Evolutionary conservation across 2,329 filamentous ascomycete genomes (phyloP).

Genomic region (Penicillium corylophilum): DNA sequence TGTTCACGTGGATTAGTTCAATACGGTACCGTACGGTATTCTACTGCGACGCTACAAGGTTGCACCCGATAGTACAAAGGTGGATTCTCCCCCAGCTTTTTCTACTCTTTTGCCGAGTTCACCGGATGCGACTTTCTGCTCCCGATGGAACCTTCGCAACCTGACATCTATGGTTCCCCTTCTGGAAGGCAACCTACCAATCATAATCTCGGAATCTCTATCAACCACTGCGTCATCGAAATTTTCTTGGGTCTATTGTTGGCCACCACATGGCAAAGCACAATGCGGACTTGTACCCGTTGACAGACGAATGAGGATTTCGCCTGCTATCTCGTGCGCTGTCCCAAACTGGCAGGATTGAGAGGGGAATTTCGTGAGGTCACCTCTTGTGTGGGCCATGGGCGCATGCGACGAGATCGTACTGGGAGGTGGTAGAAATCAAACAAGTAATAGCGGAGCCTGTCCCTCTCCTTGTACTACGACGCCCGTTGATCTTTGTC

Average conservation of each 20-base stretch:
- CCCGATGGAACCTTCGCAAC: slow-evolving; percentile 21
- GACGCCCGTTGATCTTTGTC: slow-evolving; percentile 19
- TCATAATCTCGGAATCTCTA: slow-evolving; percentile 2
- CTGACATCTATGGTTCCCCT: background rate
- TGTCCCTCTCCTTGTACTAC: slow-evolving; percentile 11
- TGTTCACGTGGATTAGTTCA: slow-evolving; percentile 8
- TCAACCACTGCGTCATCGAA: slow-evolving; percentile 6
- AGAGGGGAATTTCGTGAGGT: background rate
- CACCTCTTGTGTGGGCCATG: background rate
- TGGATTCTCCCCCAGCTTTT: slow-evolving; percentile 15
- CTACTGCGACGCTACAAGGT: slow-evolving; percentile 24
- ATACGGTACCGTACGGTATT: slow-evolving; percentile 9
- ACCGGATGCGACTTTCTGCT: slow-evolving; percentile 30
- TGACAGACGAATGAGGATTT: slow-evolving; percentile 9
- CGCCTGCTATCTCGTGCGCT: background rate
- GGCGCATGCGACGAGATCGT: slow-evolving; percentile 16
- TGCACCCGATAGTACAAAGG: slow-evolving; percentile 12
- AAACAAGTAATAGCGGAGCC: slow-evolving; percentile 2
- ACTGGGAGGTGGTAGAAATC: slow-evolving; percentile 6
- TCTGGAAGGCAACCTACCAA: slow-evolving; percentile 7
- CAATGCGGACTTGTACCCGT: slow-evolving; percentile 1
- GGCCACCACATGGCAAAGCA: slow-evolving; percentile 12
- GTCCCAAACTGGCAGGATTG: background rate
- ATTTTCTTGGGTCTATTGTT: slow-evolving; percentile 7
- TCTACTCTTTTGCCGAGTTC: slow-evolving; percentile 16